Conservation (phyloP, 345 rosid species). For the Garcia nutans region DNA sequence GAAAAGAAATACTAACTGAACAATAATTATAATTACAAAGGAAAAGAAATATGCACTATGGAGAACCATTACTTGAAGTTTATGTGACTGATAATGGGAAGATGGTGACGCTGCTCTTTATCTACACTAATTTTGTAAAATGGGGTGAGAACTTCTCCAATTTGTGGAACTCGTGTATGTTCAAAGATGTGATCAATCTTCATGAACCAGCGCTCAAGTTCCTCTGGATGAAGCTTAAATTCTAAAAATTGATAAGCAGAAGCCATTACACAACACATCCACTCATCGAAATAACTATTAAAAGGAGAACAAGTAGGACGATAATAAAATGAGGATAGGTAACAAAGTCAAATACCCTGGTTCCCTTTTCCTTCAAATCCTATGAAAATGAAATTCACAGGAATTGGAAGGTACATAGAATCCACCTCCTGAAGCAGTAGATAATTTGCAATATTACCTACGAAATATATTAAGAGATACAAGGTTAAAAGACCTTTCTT, state of each 20-base stretch:
- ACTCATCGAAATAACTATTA: constrained; percentile 8
- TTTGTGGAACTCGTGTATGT: constrained; percentile 77
- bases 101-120: constrained; percentile 63
- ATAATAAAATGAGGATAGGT: not conserved
- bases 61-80: constrained; percentile 67
- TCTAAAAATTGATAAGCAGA: constrained; percentile 39
- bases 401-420: constrained; percentile 81
- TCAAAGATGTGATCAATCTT: constrained; percentile 90
- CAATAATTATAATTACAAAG: not conserved
- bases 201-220: constrained; percentile 91
- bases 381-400: constrained; percentile 88
- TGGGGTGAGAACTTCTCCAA: constrained; percentile 70
- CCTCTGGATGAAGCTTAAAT: constrained; percentile 77
- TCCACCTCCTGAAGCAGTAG: constrained; percentile 85
- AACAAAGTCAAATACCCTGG: constrained; percentile 55
- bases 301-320: not conserved
- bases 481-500: not conserved
- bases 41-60: not conserved
- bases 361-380: constrained; percentile 98
- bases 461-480: constrained; percentile 9
- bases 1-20: too few species aligned
- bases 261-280: constrained; percentile 17
- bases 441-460: constrained; percentile 84
- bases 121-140: constrained; percentile 64
- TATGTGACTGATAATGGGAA: constrained; percentile 71